phyloP scores from a whole-genome alignment of 495 filamentous ascomycete genomes.

The Neurospora tetrasperma region DNA sequence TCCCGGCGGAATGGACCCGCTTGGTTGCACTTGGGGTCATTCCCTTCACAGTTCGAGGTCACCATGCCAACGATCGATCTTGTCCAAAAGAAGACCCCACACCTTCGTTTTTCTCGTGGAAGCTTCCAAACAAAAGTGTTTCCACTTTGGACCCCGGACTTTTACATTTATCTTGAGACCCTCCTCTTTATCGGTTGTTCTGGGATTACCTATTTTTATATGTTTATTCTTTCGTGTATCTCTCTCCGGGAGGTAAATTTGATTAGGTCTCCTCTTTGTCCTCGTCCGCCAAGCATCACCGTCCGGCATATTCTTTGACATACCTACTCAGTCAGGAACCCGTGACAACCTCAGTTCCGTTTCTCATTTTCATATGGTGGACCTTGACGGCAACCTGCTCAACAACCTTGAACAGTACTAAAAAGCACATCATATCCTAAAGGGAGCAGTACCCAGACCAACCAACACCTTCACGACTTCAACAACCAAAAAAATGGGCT shows the following conservation, averaged over 20 bases:
- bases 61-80: not conserved
- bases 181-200: not conserved
- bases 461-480: not conserved
- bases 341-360: not conserved
- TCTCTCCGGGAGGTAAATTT: not conserved
- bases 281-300: not conserved
- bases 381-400: not conserved
- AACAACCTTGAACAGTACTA: not conserved
- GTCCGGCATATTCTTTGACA: not conserved
- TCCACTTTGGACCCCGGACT: not conserved
- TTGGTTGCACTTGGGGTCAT: not conserved
- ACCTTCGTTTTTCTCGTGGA: not conserved
- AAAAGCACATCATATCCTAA: not conserved
- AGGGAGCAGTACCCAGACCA: not conserved
- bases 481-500: conserved; percentile 18
- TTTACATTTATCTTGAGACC: not conserved
- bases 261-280: not conserved
- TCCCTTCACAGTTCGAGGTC: not conserved
- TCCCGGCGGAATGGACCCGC: not conserved
- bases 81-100: not conserved
- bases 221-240: not conserved
- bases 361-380: not conserved
- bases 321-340: not conserved
- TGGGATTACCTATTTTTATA: not conserved
- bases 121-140: not conserved